Conservation (phyloP, 2,329 filamentous ascomycete genomes). For the Rutstroemia sp. region DNA sequence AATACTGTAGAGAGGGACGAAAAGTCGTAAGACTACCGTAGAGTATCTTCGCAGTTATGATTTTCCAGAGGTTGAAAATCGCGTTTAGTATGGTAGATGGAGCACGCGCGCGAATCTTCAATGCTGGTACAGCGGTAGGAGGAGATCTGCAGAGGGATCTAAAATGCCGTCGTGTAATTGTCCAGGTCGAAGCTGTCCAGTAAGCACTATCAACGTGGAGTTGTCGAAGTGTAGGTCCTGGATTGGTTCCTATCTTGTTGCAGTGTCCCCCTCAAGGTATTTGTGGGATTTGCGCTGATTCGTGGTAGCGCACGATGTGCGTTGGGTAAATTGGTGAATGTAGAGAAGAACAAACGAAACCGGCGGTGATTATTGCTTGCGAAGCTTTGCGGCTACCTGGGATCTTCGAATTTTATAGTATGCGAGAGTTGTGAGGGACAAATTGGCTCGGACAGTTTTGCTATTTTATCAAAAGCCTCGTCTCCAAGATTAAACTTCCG, state of each 20-base stretch:
- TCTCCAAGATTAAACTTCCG: constrained; percentile 7
- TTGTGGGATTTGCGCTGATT: constrained; percentile 6
- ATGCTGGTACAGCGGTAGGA: neutral
- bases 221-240: neutral
- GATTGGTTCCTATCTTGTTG: neutral
- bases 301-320: constrained; percentile 5
- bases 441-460: too few relatives aligned
- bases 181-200: neutral
- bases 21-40: too few relatives aligned
- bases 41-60: neutral
- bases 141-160: neutral
- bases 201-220: constrained; percentile 3
- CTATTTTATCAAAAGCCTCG: constrained; percentile 6
- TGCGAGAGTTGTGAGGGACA: neutral
- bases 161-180: neutral
- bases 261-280: constrained; percentile 1
- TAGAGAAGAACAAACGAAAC: neutral
- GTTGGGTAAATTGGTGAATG: neutral
- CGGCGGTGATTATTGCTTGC: neutral
- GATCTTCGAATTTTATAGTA: neutral
- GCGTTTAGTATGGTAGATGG: neutral
- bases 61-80: neutral
- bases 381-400: neutral
- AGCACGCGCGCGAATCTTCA: neutral
- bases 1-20: too few relatives aligned